These are phyloP conservation scores for Caryocar brasiliense DNA, from an alignment of 441 rosid species.

Conservation along the genomic window DNA sequence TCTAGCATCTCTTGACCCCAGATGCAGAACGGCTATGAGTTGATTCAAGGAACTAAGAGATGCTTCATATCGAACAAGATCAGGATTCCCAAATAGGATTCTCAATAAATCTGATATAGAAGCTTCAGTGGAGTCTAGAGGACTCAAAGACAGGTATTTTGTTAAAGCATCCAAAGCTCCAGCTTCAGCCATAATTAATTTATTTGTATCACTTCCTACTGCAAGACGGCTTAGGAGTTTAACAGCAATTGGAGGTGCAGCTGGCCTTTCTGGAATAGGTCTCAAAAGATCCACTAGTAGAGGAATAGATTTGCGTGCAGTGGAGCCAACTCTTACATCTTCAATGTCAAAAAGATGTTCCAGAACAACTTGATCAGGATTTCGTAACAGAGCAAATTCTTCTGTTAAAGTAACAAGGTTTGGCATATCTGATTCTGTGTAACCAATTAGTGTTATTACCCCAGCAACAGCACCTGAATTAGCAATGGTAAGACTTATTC, in stretches of 20 bases:
- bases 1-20: slow-evolving; percentile 61
- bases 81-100: slow-evolving; percentile 50
- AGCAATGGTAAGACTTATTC: slow-evolving; percentile 48
- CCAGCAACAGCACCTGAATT: slow-evolving; percentile 70
- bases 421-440: slow-evolving; percentile 42
- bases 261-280: slow-evolving; percentile 83
- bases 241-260: slow-evolving; percentile 60
- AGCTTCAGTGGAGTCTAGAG: slow-evolving; percentile 68
- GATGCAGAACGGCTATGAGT: slow-evolving; percentile 61
- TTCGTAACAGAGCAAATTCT: slow-evolving; percentile 47
- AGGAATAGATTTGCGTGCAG: slow-evolving; percentile 74
- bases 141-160: slow-evolving; percentile 68
- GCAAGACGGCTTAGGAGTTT: slow-evolving; percentile 56
- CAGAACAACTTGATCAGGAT: slow-evolving; percentile 66
- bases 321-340: slow-evolving; percentile 68
- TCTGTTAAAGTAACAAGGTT: slow-evolving; percentile 50
- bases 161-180: slow-evolving; percentile 80
- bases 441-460: slow-evolving; percentile 49
- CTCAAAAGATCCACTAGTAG: slow-evolving; percentile 80
- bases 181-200: slow-evolving; percentile 68
- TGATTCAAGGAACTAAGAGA: slow-evolving; percentile 60
- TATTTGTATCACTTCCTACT: slow-evolving; percentile 57
- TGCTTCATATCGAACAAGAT: slow-evolving; percentile 54
- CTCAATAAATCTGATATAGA: slow-evolving; percentile 53
- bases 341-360: slow-evolving; percentile 68